Base-by-base conservation (phyloP, 345 rosid genomes). In the Gynandropsis gynandra region DNA sequence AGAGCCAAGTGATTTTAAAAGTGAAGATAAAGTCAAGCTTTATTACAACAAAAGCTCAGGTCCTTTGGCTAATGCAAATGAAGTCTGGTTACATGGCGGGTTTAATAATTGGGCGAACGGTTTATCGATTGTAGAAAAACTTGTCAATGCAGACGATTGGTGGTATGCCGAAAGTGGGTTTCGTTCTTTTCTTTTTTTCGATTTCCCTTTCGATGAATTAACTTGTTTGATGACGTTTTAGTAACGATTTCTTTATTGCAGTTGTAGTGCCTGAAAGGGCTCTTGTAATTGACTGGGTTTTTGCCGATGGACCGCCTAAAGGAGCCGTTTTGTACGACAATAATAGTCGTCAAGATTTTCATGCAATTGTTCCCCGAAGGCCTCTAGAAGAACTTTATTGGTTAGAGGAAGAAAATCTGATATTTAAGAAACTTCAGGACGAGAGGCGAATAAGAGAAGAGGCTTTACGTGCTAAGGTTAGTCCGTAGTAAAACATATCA, bases 1-100 rank as follows among this genome's bases (percentile, higher is more conserved):
- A 44, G 85, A 76, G 59, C 92, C 98, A 36, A 74, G 61, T 1
- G 66, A 80, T 54, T 83, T 80, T 57, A 75, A 74, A 44, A 80
- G 81, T 36, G 61, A 7, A 10, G 94, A 80, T 61, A 32, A 42
- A 65, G 82, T 86, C 42, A 76, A 65, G 52, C 45, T 90, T 19
- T 74, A 72, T 62, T 90, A 83, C 71, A 80, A 80, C 72, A 82
- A 71, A 67, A 77, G 50, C 60, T 86, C 85, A 5, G 79, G 96
- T 70, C 80, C 95, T 69, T 79, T 90, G 48, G 70, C 70, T 54
- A 56, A 74, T 68, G 68, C 87, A 33, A 72, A 70, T 34, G 90
- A 90, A 46, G 40, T 90, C 9, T 90, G 98, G 96, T 47, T 90
- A 40, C 98, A 90, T 68, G 98, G 94, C 24, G 96, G 96, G n/a